These are phyloP conservation scores for Cylindrodendrum hubeiense DNA, from an alignment of 2,329 filamentous ascomycete genomes.

Conservation along the genomic window DNA sequence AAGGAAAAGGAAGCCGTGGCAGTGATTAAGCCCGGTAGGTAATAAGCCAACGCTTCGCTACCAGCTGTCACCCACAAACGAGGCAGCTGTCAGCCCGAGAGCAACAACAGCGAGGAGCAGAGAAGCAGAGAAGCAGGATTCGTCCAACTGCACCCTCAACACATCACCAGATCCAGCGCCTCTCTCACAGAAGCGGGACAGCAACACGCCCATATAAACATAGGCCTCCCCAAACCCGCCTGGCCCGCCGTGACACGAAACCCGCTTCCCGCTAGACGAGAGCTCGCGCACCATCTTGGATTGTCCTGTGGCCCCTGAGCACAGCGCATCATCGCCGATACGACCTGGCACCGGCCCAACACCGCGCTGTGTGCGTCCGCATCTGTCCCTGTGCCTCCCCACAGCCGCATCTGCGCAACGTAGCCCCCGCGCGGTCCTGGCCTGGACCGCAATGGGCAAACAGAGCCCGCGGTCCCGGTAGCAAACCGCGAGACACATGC, in stretches of 20 bases:
- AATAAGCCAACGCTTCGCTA: neutral
- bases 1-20: constrained; percentile 1
- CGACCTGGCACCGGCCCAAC: constrained; percentile 5
- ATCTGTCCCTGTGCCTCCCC: neutral
- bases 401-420: neutral
- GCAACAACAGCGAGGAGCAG: neutral
- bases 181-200: neutral
- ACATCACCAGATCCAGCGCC: neutral
- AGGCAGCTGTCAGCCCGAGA: constrained; percentile 14
- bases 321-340: constrained; percentile 2
- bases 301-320: constrained; percentile 1
- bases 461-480: neutral
- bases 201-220: neutral
- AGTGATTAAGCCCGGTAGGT: neutral
- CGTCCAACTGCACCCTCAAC: neutral
- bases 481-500: neutral
- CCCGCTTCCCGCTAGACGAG: neutral
- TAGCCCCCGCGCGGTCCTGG: neutral
- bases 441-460: neutral
- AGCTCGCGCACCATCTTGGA: too few species aligned
- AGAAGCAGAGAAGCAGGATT: neutral
- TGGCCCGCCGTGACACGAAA: neutral
- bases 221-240: neutral
- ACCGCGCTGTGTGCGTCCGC: neutral
- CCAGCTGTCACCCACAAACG: constrained; percentile 24